phyloP scores from a whole-genome alignment of 73 alveolate genomes.

The Strombidium stylifer region DNA sequence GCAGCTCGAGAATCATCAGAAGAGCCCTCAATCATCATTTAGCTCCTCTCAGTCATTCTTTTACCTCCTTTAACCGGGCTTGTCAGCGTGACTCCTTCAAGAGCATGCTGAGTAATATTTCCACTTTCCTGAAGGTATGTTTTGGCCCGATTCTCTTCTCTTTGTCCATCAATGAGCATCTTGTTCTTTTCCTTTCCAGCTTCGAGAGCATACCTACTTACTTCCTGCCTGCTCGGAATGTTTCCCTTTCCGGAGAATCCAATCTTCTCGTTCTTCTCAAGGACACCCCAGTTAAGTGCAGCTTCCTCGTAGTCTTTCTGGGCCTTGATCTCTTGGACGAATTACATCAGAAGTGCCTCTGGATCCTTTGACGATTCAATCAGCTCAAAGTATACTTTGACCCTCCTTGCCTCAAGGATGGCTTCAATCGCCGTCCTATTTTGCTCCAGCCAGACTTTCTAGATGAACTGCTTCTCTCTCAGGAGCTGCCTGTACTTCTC shows the following conservation, averaged over 20 bases:
- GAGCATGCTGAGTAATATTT: neutral
- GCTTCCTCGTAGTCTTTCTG: constrained; percentile 10
- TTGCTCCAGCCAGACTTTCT: constrained; percentile 11
- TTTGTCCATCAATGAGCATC: neutral
- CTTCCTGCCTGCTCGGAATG: neutral
- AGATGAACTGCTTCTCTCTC: neutral
- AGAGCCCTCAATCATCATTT: neutral
- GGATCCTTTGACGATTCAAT: constrained; percentile 4
- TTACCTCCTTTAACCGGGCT: too few relatives aligned
- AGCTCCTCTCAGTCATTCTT: neutral
- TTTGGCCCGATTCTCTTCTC: constrained; percentile 6
- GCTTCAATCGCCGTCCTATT: constrained; percentile 27
- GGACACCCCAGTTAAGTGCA: constrained; percentile 1
- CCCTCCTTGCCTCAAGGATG: constrained; percentile 28
- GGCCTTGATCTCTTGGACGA: neutral
- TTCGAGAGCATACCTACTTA: neutral
- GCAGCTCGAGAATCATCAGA: too few relatives aligned
- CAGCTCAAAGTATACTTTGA: constrained; percentile 10
- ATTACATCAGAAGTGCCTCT: neutral
- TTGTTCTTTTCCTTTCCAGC: neutral
- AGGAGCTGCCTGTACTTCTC: neutral
- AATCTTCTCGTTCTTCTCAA: neutral
- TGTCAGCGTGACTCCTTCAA: too few relatives aligned
- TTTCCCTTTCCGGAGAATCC: constrained; percentile 18
- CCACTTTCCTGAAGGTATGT: neutral